phyloP scores from a whole-genome alignment of 2,329 filamentous ascomycete genomes.

The Penicillium concentricum region DNA sequence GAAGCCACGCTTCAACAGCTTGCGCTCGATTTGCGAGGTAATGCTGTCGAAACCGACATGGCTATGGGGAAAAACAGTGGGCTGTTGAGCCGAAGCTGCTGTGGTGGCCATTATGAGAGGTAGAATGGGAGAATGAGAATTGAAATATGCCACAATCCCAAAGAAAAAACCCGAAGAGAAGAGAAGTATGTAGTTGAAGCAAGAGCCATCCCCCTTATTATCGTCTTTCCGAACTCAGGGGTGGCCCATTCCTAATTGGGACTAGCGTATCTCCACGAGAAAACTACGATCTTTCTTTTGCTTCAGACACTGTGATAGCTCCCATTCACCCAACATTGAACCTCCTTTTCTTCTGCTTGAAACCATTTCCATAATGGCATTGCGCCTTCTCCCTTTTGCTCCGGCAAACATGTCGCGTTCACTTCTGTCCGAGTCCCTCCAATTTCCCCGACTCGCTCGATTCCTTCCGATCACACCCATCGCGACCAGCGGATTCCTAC shows the following conservation, averaged over 20 bases:
- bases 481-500: conserved; percentile 56
- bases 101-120: conserved; percentile 62
- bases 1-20: conserved; percentile 98
- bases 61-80: conserved; percentile 78
- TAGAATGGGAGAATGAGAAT: conserved; percentile 13
- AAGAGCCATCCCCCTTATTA: conserved; percentile 19
- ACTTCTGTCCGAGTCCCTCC: conserved; percentile 24
- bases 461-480: conserved; percentile 45
- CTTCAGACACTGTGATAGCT: conserved; percentile 10
- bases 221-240: conserved; percentile 37
- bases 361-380: conserved; percentile 24
- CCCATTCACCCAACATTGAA: background rate
- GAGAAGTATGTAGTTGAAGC: conserved; percentile 5
- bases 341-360: background rate
- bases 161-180: conserved; percentile 8
- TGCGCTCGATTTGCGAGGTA: conserved; percentile 98
- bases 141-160: conserved; percentile 4
- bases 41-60: conserved; percentile 99
- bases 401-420: conserved; percentile 12
- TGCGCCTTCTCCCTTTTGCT: conserved; percentile 24
- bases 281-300: conserved; percentile 7
- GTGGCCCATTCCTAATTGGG: conserved; percentile 32
- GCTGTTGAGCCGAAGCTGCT: conserved; percentile 43
- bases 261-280: conserved; percentile 31
- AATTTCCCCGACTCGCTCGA: conserved; percentile 31